phyloP scores from a whole-genome alignment of 257 asterid species.

The Solanum pinnatisectum region DNA sequence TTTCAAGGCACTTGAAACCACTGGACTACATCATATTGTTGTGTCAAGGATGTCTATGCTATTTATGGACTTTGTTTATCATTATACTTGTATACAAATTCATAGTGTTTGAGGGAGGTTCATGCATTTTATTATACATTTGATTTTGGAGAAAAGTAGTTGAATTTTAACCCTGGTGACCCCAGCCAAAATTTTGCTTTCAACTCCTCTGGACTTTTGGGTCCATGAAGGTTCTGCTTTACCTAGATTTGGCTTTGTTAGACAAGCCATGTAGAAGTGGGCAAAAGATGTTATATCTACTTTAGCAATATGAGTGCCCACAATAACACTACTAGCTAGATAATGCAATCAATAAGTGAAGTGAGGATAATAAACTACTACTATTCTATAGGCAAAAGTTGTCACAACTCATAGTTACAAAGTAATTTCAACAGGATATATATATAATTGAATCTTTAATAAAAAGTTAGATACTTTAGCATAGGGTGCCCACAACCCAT shows the following conservation, averaged over 20 bases:
- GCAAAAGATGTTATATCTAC: neutral
- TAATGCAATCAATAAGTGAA: neutral
- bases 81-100: neutral
- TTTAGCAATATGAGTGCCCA: neutral
- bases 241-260: constrained; percentile 1
- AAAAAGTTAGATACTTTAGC: neutral
- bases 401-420: neutral
- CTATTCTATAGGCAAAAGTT: neutral
- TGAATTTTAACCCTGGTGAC: neutral
- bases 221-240: neutral
- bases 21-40: neutral
- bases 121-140: neutral
- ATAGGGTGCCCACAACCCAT: neutral
- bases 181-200: neutral
- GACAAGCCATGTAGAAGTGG: constrained; percentile 1
- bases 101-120: neutral
- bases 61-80: neutral
- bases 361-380: neutral
- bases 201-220: neutral
- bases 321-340: neutral
- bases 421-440: neutral
- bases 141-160: neutral
- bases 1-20: neutral
- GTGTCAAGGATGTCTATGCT: no score
- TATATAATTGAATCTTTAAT: neutral